Percentiles rank a stretch among this genome's conserved stretches.
phyloP scores from a whole-genome alignment of 129 eudicot species.

The Flaveria ramosissima region DNA sequence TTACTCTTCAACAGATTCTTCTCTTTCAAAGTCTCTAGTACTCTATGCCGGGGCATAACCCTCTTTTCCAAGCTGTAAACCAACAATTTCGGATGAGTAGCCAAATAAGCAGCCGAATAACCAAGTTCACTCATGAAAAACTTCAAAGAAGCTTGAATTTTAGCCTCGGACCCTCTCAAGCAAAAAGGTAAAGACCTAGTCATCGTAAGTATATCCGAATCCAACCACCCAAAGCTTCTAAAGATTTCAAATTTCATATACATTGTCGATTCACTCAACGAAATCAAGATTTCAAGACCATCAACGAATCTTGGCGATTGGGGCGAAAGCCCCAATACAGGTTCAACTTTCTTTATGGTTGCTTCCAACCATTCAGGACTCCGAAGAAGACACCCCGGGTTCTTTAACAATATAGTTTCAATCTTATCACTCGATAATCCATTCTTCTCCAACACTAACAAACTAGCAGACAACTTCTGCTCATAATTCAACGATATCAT shows the following conservation, averaged over 20 bases:
- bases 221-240: too few species aligned
- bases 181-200: too few species aligned
- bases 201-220: too few species aligned
- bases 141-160: slow-evolving; percentile 9
- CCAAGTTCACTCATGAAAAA: slow-evolving; percentile 43
- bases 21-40: slow-evolving; percentile 27
- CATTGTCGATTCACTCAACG: background rate
- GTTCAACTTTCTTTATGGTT: slow-evolving; percentile 21
- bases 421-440: too few species aligned
- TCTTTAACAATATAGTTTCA: too few species aligned
- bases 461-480: too few species aligned
- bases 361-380: slow-evolving; percentile 25
- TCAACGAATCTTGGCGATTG: slow-evolving; percentile 26
- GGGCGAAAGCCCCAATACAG: slow-evolving; percentile 34
- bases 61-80: slow-evolving; percentile 39
- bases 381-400: background rate
- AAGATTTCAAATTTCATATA: slow-evolving; percentile 9
- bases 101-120: slow-evolving; percentile 29
- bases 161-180: background rate
- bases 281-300: slow-evolving; percentile 25
- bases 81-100: slow-evolving; percentile 24
- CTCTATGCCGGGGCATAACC: slow-evolving; percentile 35
- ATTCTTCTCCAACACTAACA: too few species aligned
- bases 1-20: slow-evolving; percentile 18
- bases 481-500: too few species aligned